Percentiles rank a stretch among this genome's conserved stretches.
These are phyloP conservation scores for Cladosporium sp. DNA, from an alignment of 2,329 filamentous ascomycete genomes.

Conservation along the genomic window DNA sequence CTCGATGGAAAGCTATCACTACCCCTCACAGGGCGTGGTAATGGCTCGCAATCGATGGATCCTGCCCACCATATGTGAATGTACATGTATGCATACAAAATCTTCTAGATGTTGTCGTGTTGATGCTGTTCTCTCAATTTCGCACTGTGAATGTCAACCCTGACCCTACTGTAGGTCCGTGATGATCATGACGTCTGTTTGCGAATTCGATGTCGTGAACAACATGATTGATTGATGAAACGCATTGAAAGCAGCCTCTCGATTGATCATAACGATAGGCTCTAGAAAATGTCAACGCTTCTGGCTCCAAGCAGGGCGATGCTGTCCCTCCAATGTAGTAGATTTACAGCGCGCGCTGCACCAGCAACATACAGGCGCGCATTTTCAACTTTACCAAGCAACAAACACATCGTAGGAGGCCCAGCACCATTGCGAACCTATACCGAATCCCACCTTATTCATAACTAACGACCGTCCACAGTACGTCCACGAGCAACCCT, in stretches of 20 bases:
- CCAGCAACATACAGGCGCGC: conserved; percentile 22
- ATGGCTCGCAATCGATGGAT: no score
- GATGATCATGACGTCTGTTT: background rate
- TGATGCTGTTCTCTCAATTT: background rate
- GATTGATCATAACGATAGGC: background rate
- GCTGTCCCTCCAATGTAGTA: conserved; percentile 20
- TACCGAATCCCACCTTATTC: background rate
- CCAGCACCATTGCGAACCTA: background rate
- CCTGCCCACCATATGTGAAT: no score
- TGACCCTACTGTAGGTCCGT: background rate
- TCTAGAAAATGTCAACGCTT: conserved; percentile 14
- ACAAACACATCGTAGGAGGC: conserved; percentile 34
- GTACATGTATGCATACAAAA: background rate
- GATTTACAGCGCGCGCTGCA: conserved; percentile 20
- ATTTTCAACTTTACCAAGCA: conserved; percentile 41
- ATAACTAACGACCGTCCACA: background rate
- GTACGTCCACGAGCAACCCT: conserved; percentile 4
- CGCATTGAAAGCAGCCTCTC: background rate
- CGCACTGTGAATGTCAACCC: background rate
- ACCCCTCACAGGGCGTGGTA: no score
- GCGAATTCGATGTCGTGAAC: background rate
- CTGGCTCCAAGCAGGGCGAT: conserved; percentile 14
- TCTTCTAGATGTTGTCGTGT: background rate
- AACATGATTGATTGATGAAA: background rate
- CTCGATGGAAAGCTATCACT: no score